phyloP scores from a whole-genome alignment of 2,329 filamentous ascomycete genomes.

The Paecilomyces sp. region DNA sequence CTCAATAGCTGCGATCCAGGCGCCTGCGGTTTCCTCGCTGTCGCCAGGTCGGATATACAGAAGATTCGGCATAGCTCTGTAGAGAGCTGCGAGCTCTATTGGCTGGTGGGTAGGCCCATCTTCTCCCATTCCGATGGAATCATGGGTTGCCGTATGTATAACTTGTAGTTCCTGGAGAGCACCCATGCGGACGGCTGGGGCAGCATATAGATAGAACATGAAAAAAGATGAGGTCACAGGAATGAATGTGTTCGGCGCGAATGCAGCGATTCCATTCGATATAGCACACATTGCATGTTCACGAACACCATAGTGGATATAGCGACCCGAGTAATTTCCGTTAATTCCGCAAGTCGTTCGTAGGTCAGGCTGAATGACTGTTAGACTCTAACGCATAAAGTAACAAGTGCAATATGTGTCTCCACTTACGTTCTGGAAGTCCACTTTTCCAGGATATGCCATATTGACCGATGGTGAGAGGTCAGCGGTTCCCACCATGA shows the following conservation, averaged over 20 bases:
- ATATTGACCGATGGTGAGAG: constrained; percentile 49
- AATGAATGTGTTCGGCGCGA: constrained; percentile 47
- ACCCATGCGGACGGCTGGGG: constrained; percentile 54
- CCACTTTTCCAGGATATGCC: constrained; percentile 46
- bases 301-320: constrained; percentile 53
- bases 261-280: constrained; percentile 67
- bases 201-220: constrained; percentile 56
- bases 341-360: constrained; percentile 39
- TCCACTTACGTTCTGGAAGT: constrained; percentile 42
- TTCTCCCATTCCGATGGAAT: constrained; percentile 53
- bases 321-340: constrained; percentile 45
- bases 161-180: constrained; percentile 49
- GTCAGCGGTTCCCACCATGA: constrained; percentile 51
- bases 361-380: constrained; percentile 16
- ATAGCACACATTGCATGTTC: constrained; percentile 64
- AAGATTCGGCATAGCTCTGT: constrained; percentile 57
- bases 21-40: constrained; percentile 48
- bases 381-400: constrained; percentile 3
- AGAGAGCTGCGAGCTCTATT: constrained; percentile 50
- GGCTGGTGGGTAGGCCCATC: constrained; percentile 59
- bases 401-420: background rate
- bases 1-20: constrained; percentile 33
- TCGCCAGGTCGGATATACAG: constrained; percentile 55
- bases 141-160: constrained; percentile 57
- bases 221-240: constrained; percentile 55